A percentile compares a stretch with the other conserved stretches of the same genome.
Conservation (phyloP, 2,329 filamentous ascomycete genomes). For the Apiospora malaysiana region DNA sequence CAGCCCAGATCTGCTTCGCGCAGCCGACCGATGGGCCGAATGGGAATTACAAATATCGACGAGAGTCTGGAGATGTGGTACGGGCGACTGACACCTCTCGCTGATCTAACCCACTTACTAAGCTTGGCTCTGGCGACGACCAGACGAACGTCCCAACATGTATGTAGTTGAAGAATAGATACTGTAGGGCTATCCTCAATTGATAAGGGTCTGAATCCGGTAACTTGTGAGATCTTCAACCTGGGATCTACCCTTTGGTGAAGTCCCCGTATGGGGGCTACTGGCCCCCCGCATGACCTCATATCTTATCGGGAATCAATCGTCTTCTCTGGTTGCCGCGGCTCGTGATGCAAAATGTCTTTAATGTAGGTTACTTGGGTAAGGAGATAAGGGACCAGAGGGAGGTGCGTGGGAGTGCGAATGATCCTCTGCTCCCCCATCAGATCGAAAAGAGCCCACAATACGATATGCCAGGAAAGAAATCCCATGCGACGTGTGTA, state of each 20-base stretch:
- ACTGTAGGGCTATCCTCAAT: neutral
- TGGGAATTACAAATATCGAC: neutral
- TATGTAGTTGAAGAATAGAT: neutral
- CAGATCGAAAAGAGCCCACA: neutral
- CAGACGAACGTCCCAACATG: neutral
- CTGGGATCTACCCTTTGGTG: neutral
- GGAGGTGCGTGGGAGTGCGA: neutral
- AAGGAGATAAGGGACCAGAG: neutral
- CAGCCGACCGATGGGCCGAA: conserved; percentile 11
- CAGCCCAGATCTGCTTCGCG: neutral
- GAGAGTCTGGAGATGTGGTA: neutral
- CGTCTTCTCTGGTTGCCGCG: neutral
- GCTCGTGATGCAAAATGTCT: neutral
- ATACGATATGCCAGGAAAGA: too few species aligned
- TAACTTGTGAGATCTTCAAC: neutral
- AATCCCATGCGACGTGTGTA: neutral
- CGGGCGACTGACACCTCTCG: neutral
- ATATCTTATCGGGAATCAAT: neutral
- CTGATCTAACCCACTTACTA: neutral
- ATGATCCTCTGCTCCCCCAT: neutral
- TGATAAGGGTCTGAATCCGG: conserved; percentile 1
- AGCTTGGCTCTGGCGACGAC: neutral
- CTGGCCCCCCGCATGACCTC: conserved; percentile 10
- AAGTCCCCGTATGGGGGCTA: neutral
- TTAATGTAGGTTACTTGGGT: neutral